Percentiles rank a stretch among this genome's conserved stretches.
These are phyloP conservation scores for Boletus eberwhitei DNA, from an alignment of 768 basidiomycete genomes.

Conservation along the genomic window DNA sequence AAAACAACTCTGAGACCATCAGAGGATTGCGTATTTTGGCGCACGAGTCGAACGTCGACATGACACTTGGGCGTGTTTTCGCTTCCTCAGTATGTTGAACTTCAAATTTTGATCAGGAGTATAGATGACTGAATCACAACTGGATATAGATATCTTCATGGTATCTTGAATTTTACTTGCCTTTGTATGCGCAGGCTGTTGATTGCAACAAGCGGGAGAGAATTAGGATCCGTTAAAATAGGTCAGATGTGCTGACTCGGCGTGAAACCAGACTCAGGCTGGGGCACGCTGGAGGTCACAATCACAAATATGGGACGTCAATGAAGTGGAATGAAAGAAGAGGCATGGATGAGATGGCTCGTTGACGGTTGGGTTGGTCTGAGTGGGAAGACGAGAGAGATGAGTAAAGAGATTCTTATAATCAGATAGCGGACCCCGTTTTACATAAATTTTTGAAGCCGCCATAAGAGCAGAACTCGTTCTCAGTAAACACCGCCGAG, in stretches of 20 bases:
- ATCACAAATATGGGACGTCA: background rate
- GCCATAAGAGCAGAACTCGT: too few relatives aligned
- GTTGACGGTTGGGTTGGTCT: too few relatives aligned
- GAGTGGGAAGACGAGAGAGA: background rate
- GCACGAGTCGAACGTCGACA: background rate
- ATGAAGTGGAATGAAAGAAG: background rate
- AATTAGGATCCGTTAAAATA: background rate
- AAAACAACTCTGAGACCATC: conserved; percentile 9
- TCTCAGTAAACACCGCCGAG: too few relatives aligned
- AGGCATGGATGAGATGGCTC: background rate
- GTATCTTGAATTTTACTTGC: background rate
- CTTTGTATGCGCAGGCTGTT: background rate
- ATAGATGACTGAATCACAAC: too few relatives aligned
- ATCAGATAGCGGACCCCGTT: too few relatives aligned
- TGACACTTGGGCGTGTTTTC: background rate
- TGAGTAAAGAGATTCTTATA: too few relatives aligned
- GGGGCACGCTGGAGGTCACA: background rate
- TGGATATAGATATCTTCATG: background rate
- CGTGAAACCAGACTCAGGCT: background rate
- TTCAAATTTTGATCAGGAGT: background rate
- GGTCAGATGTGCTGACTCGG: background rate
- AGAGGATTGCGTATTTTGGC: background rate
- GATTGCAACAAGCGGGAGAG: background rate
- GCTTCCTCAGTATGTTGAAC: background rate
- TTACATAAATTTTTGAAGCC: too few relatives aligned